These are phyloP conservation scores for Mikania micrantha DNA, from an alignment of 129 eudicot genomes.

Conservation along the genomic window DNA sequence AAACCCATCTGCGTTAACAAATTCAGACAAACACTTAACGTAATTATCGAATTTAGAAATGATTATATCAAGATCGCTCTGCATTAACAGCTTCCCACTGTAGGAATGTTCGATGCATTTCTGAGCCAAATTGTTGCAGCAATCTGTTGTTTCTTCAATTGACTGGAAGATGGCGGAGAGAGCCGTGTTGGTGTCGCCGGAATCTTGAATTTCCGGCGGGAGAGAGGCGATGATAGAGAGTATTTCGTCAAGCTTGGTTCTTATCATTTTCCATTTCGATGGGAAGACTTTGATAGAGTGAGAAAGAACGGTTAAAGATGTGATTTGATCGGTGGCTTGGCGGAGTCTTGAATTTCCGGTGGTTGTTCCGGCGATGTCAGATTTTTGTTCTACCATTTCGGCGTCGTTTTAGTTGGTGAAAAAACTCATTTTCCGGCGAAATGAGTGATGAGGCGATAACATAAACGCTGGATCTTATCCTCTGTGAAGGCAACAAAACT, in stretches of 20 bases:
- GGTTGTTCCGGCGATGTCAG: conserved; percentile 22
- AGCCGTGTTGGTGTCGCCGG: conserved; percentile 22
- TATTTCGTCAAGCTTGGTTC: conserved; percentile 58
- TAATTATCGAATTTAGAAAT: conserved; percentile 43
- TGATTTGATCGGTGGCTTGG: conserved; percentile 37
- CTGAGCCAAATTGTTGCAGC: conserved; percentile 37
- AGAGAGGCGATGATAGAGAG: conserved; percentile 38
- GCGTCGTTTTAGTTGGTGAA: not conserved
- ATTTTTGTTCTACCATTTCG: conserved; percentile 34
- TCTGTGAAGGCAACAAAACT: conserved; percentile 17
- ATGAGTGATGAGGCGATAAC: not conserved
- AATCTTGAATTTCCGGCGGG: conserved; percentile 35
- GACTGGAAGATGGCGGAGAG: conserved; percentile 32
- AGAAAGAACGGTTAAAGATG: conserved; percentile 44
- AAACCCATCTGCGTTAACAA: conserved; percentile 38
- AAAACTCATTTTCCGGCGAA: conserved; percentile 24
- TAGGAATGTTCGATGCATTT: conserved; percentile 46
- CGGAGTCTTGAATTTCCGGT: conserved; percentile 23
- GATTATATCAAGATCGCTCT: conserved; percentile 72
- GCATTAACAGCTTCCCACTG: conserved; percentile 81
- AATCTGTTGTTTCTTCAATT: conserved; percentile 31
- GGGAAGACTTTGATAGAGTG: conserved; percentile 58
- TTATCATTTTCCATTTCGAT: conserved; percentile 57
- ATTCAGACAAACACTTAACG: conserved; percentile 33
- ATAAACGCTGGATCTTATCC: conserved; percentile 22